Evolutionary conservation across 257 asterid species (phyloP).

Genomic region (Rubia yunnanensis): DNA sequence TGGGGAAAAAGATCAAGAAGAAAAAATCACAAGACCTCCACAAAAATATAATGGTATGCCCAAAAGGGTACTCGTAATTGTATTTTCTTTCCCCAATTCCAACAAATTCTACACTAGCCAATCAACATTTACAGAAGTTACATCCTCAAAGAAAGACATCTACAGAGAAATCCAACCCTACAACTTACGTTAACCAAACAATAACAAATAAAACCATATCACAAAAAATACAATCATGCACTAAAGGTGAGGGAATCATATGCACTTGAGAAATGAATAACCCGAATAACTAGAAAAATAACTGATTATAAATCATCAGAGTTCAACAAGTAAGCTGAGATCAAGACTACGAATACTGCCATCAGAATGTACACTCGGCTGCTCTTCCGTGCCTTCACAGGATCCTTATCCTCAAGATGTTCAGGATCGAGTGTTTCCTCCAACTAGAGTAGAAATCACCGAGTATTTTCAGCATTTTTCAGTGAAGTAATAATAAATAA

Average conservation of each 20-base stretch:
- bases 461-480: neutral
- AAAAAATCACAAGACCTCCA: neutral
- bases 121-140: neutral
- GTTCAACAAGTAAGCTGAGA: slow-evolving; percentile 37
- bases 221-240: slow-evolving; percentile 6
- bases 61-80: neutral
- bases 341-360: slow-evolving; percentile 30
- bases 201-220: neutral
- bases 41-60: too few relatives aligned
- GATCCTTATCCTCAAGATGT: slow-evolving; percentile 20
- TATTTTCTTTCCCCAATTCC: neutral
- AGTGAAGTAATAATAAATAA: neutral
- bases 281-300: neutral
- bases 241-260: slow-evolving; percentile 13
- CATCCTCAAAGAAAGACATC: neutral
- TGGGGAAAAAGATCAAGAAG: neutral
- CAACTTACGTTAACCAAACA: neutral
- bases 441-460: slow-evolving; percentile 25
- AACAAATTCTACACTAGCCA: neutral
- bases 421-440: slow-evolving; percentile 24
- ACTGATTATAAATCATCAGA: slow-evolving; percentile 14
- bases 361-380: slow-evolving; percentile 22
- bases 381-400: slow-evolving; percentile 14
- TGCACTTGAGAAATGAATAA: slow-evolving; percentile 6
- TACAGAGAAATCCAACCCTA: slow-evolving; percentile 9